Base-by-base conservation (phyloP, 345 rosid genomes). In the Populus euphratica region DNA sequence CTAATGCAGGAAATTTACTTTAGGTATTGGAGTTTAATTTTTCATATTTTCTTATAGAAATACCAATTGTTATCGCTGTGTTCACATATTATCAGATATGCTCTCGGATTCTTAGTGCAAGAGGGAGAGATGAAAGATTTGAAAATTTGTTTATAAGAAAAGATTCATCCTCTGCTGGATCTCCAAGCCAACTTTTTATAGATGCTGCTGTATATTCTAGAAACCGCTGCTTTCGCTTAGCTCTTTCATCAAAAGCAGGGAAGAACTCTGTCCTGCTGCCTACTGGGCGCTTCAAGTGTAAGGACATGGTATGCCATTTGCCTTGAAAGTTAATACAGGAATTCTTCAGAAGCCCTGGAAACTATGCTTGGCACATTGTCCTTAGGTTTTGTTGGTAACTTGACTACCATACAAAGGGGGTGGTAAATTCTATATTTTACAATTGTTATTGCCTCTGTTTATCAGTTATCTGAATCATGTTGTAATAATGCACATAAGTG, bases 201-300 rank as follows among this genome's bases (percentile, higher is more conserved):
- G 99, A 96, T 84, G 86, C 90, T 83, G 98, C 96, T 82, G 98
- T 96, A 65, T 96, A 96, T 83, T 83, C 97, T 62, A 90, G 94
- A 88, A 96, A 96, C 71, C 96, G 99, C 56, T 92, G 97, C 89
- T 96, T 96, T 82, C 98, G 97, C 36, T 85, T 93, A 77, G 93
- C 90, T 73, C 82, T 91, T 43, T 96, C 99, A 10, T 96, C 99
- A 1, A 96, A 96, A 89, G 94, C 99, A 23, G 99, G 98, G 80
- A 96, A 96, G 83, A 86, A 83, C 16, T 87, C 96, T 8, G 16
- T 93, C 76, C 99, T 96, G 77, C 82, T 96, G 68, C 97, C 99
- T 7, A 90, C 97, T 29, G 82, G 86, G 62, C 96, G 96, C 75
- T 96, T 91, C 88, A 90, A 85, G 82, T 92, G 96, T 78, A 86